A percentile compares a stretch with the other conserved stretches of the same genome.
Conservation (phyloP, 1,139 yeast species). For the Hyphopichia wangnamkhiaoensis region DNA sequence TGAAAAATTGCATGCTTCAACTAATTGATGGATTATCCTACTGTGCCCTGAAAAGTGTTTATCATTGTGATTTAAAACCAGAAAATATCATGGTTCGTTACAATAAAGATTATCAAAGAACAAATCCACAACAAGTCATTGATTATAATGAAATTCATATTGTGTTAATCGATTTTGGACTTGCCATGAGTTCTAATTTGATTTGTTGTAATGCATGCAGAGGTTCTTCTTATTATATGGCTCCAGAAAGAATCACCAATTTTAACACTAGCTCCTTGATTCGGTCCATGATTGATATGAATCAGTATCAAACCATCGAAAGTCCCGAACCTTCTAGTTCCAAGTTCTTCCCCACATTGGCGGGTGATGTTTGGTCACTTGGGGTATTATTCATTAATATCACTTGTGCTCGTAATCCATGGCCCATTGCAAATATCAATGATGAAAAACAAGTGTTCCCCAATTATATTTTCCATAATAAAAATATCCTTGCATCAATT, state of each 20-base stretch:
- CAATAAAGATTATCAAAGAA: constrained; percentile 28
- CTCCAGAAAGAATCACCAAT: constrained; percentile 77
- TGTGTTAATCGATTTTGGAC: constrained; percentile 81
- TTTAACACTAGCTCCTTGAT: constrained; percentile 35
- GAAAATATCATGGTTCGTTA: constrained; percentile 71
- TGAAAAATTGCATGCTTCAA: constrained; percentile 75
- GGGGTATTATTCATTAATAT: constrained; percentile 80
- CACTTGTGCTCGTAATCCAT: constrained; percentile 84
- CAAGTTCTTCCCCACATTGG: constrained; percentile 59
- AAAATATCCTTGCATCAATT: constrained; percentile 39
- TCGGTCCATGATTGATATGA: constrained; percentile 30
- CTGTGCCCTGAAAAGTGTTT: constrained; percentile 67
- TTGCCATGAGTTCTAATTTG: constrained; percentile 62
- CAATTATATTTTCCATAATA: constrained; percentile 38
- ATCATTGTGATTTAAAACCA: constrained; percentile 90
- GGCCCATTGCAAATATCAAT: constrained; percentile 79
- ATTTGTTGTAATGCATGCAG: constrained; percentile 76
- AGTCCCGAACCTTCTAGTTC: constrained; percentile 22
- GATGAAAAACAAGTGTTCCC: constrained; percentile 53
- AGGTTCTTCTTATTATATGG: constrained; percentile 90
- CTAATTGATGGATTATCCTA: constrained; percentile 69
- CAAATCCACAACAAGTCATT: constrained; percentile 18
- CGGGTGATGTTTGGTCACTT: constrained; percentile 88
- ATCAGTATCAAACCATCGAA: constrained; percentile 23
- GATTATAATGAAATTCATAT: constrained; percentile 60